Evolutionary conservation across 768 basidiomycete species (phyloP).

Genomic region (Hericium rajendrae): DNA sequence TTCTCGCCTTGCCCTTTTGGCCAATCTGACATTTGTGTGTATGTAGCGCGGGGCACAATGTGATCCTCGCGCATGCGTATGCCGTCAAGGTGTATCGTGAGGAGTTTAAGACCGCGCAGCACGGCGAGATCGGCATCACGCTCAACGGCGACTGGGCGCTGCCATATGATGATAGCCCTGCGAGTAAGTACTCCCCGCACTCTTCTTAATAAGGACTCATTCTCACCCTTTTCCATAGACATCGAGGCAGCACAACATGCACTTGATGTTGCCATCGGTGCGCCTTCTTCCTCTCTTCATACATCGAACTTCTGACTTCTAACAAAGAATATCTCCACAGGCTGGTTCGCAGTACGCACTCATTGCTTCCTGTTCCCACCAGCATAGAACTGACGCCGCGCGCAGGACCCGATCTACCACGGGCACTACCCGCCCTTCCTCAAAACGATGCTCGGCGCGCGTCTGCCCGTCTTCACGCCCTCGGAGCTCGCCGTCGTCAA

Average conservation of each 20-base stretch:
- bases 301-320: neutral
- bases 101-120: constrained; percentile 51
- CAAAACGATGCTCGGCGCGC: constrained; percentile 47
- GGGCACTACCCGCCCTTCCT: constrained; percentile 63
- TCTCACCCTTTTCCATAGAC: constrained; percentile 29
- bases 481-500: constrained; percentile 51
- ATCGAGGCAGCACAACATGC: constrained; percentile 62
- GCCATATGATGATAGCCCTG: constrained; percentile 59
- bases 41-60: constrained; percentile 51
- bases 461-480: constrained; percentile 49
- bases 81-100: constrained; percentile 60
- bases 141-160: constrained; percentile 70
- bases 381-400: neutral
- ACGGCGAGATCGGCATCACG: constrained; percentile 70
- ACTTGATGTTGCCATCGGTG: constrained; percentile 63
- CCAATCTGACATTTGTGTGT: neutral
- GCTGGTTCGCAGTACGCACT: constrained; percentile 42
- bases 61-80: constrained; percentile 62
- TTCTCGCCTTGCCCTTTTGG: neutral
- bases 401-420: constrained; percentile 60
- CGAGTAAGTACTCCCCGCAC: constrained; percentile 37
- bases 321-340: constrained; percentile 34
- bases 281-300: constrained; percentile 17
- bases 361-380: no score
- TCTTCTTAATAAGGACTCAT: neutral